These are phyloP conservation scores for Coemansia sp. DNA, from an alignment of 192 early-diverging fungal species.

Conservation along the genomic window DNA sequence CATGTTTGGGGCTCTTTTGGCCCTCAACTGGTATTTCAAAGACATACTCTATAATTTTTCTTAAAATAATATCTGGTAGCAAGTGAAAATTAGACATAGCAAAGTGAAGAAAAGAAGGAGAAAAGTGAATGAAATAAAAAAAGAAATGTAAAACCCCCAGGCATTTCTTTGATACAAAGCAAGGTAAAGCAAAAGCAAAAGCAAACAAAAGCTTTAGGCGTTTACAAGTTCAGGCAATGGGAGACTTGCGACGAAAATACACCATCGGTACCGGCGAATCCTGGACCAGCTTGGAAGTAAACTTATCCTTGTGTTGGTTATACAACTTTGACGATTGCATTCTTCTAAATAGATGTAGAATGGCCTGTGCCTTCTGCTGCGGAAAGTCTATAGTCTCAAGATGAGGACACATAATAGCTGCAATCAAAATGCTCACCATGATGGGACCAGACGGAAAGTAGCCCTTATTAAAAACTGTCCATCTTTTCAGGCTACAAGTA, in stretches of 20 bases:
- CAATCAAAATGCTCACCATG: background rate
- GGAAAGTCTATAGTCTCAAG: background rate
- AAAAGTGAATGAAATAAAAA: background rate
- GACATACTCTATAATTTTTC: background rate
- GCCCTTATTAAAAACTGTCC: background rate
- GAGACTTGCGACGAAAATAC: background rate
- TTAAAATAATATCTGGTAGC: background rate
- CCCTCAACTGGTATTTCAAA: too few species aligned
- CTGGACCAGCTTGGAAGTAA: background rate
- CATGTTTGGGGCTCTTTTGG: too few species aligned
- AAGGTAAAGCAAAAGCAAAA: too few species aligned
- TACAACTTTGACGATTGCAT: slow-evolving; percentile 3
- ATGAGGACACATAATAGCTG: background rate
- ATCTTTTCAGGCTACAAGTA: background rate
- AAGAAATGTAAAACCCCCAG: too few species aligned
- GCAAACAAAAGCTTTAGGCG: too few species aligned
- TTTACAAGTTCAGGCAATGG: too few species aligned
- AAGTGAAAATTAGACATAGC: background rate
- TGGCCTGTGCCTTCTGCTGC: background rate
- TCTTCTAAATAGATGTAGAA: background rate
- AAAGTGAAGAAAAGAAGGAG: background rate
- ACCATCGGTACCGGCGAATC: background rate
- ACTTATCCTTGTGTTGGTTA: background rate
- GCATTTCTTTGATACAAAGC: too few species aligned
- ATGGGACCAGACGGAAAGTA: background rate